Evolutionary conservation across 306 rosid species (phyloP).

Genomic region (Morella rubra): DNA sequence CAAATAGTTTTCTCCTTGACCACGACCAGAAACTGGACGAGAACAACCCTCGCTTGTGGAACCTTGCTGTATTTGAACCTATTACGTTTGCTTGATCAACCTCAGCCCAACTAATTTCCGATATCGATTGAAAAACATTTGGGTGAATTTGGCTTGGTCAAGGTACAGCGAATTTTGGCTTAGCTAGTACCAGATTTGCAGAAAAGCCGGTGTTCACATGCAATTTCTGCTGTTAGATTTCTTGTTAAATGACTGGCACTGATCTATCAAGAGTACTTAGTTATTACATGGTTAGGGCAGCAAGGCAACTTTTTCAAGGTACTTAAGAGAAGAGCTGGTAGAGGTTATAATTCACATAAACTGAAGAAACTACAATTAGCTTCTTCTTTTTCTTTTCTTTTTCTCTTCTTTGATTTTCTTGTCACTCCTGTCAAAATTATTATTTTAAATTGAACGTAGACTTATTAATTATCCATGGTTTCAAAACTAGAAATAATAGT

Average conservation of each 20-base stretch:
- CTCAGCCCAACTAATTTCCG: neutral
- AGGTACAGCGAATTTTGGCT: neutral
- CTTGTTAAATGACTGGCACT: no score
- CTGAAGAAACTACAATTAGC: no score
- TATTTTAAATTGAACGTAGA: no score
- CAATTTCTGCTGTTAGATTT: neutral
- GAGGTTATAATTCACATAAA: no score
- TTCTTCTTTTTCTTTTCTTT: no score
- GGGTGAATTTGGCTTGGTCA: neutral
- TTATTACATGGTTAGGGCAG: no score
- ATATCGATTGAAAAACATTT: neutral
- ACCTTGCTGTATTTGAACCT: neutral
- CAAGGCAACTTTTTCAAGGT: no score
- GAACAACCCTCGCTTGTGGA: neutral
- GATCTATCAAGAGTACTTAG: no score
- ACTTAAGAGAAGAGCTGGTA: no score
- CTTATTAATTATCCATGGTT: no score
- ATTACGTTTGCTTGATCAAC: neutral
- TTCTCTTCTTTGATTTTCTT: neutral
- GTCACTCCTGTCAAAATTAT: neutral
- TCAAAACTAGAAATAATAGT: no score
- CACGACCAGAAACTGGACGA: neutral
- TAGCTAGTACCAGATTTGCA: no score
- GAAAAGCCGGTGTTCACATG: neutral
- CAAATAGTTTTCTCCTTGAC: neutral